These are phyloP conservation scores for Venturia asperata DNA, from an alignment of 2,329 filamentous ascomycete genomes.

Conservation along the genomic window DNA sequence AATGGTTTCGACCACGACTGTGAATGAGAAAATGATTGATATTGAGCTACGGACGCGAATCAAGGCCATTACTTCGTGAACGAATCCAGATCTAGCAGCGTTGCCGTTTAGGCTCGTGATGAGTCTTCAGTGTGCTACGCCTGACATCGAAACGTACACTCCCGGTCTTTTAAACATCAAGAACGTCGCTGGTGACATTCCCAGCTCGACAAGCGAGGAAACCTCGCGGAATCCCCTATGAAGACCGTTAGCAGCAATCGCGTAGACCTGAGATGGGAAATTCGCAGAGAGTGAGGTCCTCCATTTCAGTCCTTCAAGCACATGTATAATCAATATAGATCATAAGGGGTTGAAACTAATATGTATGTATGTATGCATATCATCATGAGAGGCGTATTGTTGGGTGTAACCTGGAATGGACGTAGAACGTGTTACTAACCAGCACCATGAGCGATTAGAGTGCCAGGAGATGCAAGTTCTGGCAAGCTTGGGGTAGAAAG, in stretches of 20 bases:
- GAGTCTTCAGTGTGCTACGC: too few relatives aligned
- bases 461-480: neutral
- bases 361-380: slow-evolving; percentile 14
- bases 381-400: neutral
- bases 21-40: neutral
- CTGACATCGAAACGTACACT: too few relatives aligned
- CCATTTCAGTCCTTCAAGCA: slow-evolving; percentile 15
- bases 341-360: slow-evolving; percentile 18
- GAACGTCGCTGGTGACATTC: neutral
- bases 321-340: slow-evolving; percentile 17
- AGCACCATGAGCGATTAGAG: slow-evolving; percentile 3
- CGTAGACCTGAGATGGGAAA: neutral
- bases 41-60: neutral
- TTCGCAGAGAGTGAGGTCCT: neutral
- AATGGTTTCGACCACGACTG: neutral
- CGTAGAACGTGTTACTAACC: neutral
- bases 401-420: neutral
- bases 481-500: neutral
- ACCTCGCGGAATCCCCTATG: neutral
- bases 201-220: neutral
- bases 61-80: neutral
- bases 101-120: too few relatives aligned
- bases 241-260: slow-evolving; percentile 4
- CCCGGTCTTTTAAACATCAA: too few relatives aligned
- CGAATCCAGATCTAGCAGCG: neutral